These are phyloP conservation scores for Boletus coccyginus DNA, from an alignment of 768 basidiomycete genomes.

Conservation along the genomic window DNA sequence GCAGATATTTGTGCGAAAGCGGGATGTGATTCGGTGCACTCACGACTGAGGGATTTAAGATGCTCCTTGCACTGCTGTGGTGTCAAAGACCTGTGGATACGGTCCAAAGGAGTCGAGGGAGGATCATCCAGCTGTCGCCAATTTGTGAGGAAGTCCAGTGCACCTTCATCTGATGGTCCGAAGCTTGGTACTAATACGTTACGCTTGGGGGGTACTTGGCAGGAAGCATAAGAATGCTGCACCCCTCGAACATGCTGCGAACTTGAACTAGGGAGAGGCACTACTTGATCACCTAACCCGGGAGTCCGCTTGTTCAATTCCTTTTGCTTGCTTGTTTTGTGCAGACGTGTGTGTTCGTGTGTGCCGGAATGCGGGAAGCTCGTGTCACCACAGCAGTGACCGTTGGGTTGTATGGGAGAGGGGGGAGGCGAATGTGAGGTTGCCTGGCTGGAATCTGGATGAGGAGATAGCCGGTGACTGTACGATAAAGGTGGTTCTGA, in stretches of 20 bases:
- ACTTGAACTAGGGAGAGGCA: constrained; percentile 48
- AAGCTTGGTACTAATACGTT: not conserved
- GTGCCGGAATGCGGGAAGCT: constrained; percentile 3
- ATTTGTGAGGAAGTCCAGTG: constrained; percentile 20
- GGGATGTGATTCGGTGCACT: constrained; percentile 42
- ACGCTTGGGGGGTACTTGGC: constrained; percentile 11
- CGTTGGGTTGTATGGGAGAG: not conserved
- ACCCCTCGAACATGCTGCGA: constrained; percentile 63
- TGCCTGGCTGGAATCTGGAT: constrained; percentile 6
- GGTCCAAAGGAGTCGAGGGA: not conserved
- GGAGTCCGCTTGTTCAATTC: not conserved
- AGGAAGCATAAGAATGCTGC: constrained; percentile 39
- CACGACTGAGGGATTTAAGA: constrained; percentile 7
- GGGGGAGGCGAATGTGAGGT: constrained; percentile 7
- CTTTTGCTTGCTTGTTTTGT: constrained; percentile 4
- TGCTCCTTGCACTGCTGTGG: constrained; percentile 15
- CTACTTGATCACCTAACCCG: constrained; percentile 9
- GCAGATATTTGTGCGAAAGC: constrained; percentile 44
- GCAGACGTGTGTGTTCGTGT: not conserved
- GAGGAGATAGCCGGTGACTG: constrained; percentile 6
- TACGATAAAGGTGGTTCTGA: constrained; percentile 12
- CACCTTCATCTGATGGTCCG: constrained; percentile 4
- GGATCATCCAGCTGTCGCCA: not conserved
- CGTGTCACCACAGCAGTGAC: constrained; percentile 1
- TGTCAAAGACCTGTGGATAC: constrained; percentile 8